Percentiles rank a stretch among this genome's conserved stretches.
These are phyloP conservation scores for Vitis hybrid DNA, from an alignment of 177 flowering plant genomes.

Conservation along the genomic window DNA sequence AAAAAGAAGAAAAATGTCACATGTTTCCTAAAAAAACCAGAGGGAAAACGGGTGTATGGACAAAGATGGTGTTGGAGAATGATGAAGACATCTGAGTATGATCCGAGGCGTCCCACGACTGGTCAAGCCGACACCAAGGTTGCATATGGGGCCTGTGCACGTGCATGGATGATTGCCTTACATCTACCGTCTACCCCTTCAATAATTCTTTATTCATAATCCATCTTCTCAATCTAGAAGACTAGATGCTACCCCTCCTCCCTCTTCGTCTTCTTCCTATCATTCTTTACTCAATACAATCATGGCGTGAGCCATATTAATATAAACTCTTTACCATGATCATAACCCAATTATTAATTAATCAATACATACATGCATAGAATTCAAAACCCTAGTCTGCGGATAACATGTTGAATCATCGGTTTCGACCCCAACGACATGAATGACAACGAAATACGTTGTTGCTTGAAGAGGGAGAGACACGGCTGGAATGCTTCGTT, in stretches of 20 bases:
- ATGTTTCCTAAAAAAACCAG: no score
- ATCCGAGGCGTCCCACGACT: conserved; percentile 10
- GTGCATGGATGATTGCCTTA: conserved; percentile 33
- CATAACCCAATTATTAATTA: no score
- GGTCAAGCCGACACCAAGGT: conserved; percentile 48
- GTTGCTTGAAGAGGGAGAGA: conserved; percentile 32
- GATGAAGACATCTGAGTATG: conserved; percentile 18
- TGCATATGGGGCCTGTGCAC: conserved; percentile 44
- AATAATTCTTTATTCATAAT: neutral
- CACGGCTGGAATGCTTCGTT: conserved; percentile 14
- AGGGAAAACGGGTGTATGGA: conserved; percentile 1
- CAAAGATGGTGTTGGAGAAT: conserved; percentile 23
- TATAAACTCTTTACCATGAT: no score
- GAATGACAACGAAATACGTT: conserved; percentile 10
- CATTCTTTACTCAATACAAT: no score
- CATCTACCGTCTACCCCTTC: conserved; percentile 5
- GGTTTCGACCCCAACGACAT: conserved; percentile 11
- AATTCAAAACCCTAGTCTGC: neutral
- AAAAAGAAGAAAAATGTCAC: no score
- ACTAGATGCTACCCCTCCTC: conserved; percentile 9
- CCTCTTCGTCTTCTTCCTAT: neutral
- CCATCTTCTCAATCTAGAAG: conserved; percentile 14
- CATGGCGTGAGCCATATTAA: no score
- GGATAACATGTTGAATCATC: conserved; percentile 10
- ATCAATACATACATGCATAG: no score